Evolutionary conservation across 2,329 filamentous ascomycete species (phyloP), one percentile per base, ranked within the genome.

Genomic region (Alternaria sp.): DNA sequence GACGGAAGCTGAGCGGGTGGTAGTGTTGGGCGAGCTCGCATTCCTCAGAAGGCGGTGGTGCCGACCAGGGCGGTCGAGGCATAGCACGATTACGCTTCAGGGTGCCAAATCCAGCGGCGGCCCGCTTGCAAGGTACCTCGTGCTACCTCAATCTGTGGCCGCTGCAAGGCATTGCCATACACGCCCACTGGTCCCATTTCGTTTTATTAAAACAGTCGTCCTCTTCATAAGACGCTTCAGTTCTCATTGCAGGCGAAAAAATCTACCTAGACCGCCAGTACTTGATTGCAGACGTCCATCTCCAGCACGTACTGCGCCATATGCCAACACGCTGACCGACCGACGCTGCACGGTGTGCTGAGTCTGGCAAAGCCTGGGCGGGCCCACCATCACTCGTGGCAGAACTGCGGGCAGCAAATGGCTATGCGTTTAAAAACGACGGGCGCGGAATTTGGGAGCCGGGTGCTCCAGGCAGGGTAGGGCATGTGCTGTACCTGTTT

Each of bases 61-160:
- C 73, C 74, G 73, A 66, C 66, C 69, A 74, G 71, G 74, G 74
- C 74, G 74, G 72, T 75, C 72, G 72, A 75, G 74, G 69, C 71
- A 74, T 71, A 62, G 70, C 72, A 69, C 69, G 65, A 74, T 71
- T 72, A 70, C 67, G 71, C 74, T 72, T 68, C 67, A 70, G 66
- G 68, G 58, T 67, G 67, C 67, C 69, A 63, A 69, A 63, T 69
- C 67, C 66, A 72, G 60, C 69, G 67, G 66, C 70, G 71, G 68
- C 66, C 70, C 68, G 69, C 71, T 65, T 66, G 63, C 67, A 68
- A 72, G 71, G 67, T 69, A 71, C 69, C 70, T 74, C 67, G 71
- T 77, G 70, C 73, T 68, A 75, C 74, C 54, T 60, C 62, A 63
- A 64, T 67, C 59, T 63, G 66, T 64, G 58, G 70, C 67, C 67